phyloP scores from a whole-genome alignment of 1,284 basidiomycete genomes.

The Malassezia slooffiae region DNA sequence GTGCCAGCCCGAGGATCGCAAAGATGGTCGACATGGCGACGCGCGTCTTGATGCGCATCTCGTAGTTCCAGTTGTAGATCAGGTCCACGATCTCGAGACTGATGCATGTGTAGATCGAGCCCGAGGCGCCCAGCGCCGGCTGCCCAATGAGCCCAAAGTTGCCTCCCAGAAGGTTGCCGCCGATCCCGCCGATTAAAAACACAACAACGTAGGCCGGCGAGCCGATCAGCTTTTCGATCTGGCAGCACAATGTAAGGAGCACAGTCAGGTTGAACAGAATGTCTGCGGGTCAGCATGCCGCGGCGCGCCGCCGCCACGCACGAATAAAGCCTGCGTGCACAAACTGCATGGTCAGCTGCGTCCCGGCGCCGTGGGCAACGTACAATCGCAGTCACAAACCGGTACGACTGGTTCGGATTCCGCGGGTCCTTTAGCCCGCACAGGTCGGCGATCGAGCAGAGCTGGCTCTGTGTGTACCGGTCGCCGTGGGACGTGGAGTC shows the following conservation, averaged over 20 bases:
- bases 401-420: constrained; percentile 71
- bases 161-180: constrained; percentile 63
- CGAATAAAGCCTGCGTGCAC: constrained; percentile 85
- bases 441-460: constrained; percentile 68
- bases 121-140: constrained; percentile 81
- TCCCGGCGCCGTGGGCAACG: constrained; percentile 49
- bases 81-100: constrained; percentile 73
- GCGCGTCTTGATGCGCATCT: constrained; percentile 48
- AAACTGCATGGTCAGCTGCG: constrained; percentile 68
- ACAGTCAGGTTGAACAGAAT: constrained; percentile 78
- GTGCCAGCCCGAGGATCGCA: constrained; percentile 67
- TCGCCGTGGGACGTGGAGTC: constrained; percentile 50
- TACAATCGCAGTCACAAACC: constrained; percentile 52
- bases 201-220: constrained; percentile 66
- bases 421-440: constrained; percentile 63
- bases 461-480: constrained; percentile 37
- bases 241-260: constrained; percentile 65
- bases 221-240: constrained; percentile 56
- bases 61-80: constrained; percentile 78
- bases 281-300: constrained; percentile 13
- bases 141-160: constrained; percentile 75
- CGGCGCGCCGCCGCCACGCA: no score
- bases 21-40: constrained; percentile 73
- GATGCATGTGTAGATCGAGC: constrained; percentile 83
- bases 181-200: constrained; percentile 79